A percentile compares a stretch with the other conserved stretches of the same genome.
Evolutionary conservation across 2,329 filamentous ascomycete genomes (phyloP).

Genomic region (Tetracladium maxilliforme): DNA sequence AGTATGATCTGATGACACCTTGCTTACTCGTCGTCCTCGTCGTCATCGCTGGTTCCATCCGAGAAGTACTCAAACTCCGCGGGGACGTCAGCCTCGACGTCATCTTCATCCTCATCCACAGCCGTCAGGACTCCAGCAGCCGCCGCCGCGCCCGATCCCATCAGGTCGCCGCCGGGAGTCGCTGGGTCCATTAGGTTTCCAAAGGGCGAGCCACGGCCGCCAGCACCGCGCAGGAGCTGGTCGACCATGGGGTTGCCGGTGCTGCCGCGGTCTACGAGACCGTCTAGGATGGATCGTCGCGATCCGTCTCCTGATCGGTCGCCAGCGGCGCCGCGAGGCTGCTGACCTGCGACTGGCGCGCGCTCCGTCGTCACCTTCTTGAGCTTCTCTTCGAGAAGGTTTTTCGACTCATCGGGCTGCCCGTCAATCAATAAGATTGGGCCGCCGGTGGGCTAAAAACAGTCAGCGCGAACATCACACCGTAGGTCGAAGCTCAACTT

Average conservation of each 20-base stretch:
- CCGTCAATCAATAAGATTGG: slow-evolving; percentile 85
- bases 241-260: slow-evolving; percentile 20
- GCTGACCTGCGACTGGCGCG: slow-evolving; percentile 3
- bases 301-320: slow-evolving; percentile 13
- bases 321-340: slow-evolving; percentile 9
- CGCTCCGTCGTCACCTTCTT: slow-evolving; percentile 57
- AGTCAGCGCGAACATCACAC: background rate
- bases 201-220: slow-evolving; percentile 12
- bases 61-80: slow-evolving; percentile 68
- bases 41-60: too few species aligned
- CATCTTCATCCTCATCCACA: slow-evolving; percentile 72
- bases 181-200: slow-evolving; percentile 9
- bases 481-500: slow-evolving; percentile 16
- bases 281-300: slow-evolving; percentile 9
- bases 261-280: slow-evolving; percentile 17
- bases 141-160: slow-evolving; percentile 45
- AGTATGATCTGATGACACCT: too few species aligned
- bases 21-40: slow-evolving; percentile 32
- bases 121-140: slow-evolving; percentile 73
- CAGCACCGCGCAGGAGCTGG: slow-evolving; percentile 25
- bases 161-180: slow-evolving; percentile 7
- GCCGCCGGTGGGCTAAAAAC: slow-evolving; percentile 68
- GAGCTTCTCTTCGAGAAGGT: slow-evolving; percentile 79
- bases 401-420: slow-evolving; percentile 61
- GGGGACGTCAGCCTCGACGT: slow-evolving; percentile 52